These are phyloP conservation scores for Lecanicillium sp. DNA, from an alignment of 2,329 filamentous ascomycete genomes.

Conservation along the genomic window DNA sequence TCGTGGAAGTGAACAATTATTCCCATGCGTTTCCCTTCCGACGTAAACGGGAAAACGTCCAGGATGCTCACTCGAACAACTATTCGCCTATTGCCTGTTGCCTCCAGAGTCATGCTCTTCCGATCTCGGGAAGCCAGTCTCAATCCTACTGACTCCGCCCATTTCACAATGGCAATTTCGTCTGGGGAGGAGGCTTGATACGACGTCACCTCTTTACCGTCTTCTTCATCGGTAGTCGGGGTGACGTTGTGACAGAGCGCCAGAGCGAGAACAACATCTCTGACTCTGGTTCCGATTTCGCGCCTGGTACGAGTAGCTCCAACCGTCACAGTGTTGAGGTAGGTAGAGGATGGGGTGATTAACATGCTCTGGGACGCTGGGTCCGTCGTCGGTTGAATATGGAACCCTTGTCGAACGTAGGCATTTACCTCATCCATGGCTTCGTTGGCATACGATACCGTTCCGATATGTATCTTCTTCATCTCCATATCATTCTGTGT, in stretches of 20 bases:
- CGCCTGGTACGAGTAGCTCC: conserved; percentile 74
- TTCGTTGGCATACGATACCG: conserved; percentile 95
- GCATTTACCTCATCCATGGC: conserved; percentile 94
- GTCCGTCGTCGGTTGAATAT: conserved; percentile 39
- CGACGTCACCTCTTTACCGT: conserved; percentile 67
- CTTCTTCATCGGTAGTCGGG: conserved; percentile 68
- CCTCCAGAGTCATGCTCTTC: conserved; percentile 75
- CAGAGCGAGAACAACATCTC: conserved; percentile 85
- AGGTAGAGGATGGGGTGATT: conserved; percentile 69
- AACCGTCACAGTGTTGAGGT: conserved; percentile 51
- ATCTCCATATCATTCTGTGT: conserved; percentile 99
- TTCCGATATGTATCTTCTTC: conserved; percentile 97
- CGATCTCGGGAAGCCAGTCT: conserved; percentile 80
- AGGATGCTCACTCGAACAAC: conserved; percentile 84
- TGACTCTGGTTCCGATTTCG: conserved; percentile 88
- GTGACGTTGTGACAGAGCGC: conserved; percentile 97
- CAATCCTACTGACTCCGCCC: conserved; percentile 88
- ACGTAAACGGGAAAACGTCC: conserved; percentile 95
- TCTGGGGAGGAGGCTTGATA: conserved; percentile 98
- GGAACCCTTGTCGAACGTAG: conserved; percentile 81
- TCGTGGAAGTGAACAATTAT: conserved; percentile 84
- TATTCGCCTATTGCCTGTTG: conserved; percentile 60
- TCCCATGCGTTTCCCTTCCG: conserved; percentile 96
- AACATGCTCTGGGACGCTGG: conserved; percentile 41
- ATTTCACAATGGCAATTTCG: conserved; percentile 94